A percentile compares a stretch with the other conserved stretches of the same genome.
Conservation (phyloP, 176 grass and related monocot genomes). For the Bolboschoenus planiculmis region DNA sequence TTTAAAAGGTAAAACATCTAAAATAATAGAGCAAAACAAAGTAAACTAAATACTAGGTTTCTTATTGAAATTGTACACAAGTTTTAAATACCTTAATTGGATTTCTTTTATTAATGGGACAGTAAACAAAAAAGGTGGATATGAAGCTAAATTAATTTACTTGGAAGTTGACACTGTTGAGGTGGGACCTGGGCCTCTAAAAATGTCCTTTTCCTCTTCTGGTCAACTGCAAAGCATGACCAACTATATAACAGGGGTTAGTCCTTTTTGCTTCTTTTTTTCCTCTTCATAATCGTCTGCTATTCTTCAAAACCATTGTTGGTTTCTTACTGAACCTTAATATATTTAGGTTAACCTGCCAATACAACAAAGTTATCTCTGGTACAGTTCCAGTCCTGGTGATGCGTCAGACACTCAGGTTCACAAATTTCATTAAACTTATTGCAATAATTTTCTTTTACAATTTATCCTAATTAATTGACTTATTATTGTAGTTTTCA, state of each 20-base stretch:
- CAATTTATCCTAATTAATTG: neutral
- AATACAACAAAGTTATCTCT: constrained; percentile 73
- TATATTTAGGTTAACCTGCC: constrained; percentile 62
- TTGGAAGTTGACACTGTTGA: constrained; percentile 50
- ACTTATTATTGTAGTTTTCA: constrained; percentile 4
- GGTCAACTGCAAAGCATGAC: constrained; percentile 63
- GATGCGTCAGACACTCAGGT: constrained; percentile 60
- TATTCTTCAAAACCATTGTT: neutral
- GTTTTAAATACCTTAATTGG: neutral
- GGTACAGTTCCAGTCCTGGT: constrained; percentile 61
- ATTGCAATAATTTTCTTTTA: neutral
- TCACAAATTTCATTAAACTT: constrained; percentile 14
- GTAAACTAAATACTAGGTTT: constrained; percentile 3
- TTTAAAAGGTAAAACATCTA: constrained; percentile 38
- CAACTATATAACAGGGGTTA: constrained; percentile 66
- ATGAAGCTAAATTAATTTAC: constrained; percentile 27
- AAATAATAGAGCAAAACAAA: neutral
- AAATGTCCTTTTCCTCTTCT: constrained; percentile 66
- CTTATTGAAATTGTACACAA: neutral
- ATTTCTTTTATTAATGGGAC: constrained; percentile 17
- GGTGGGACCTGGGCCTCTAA: constrained; percentile 78
- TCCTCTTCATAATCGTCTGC: neutral
- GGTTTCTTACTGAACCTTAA: neutral
- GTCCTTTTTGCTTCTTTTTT: constrained; percentile 8
- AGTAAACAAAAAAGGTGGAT: constrained; percentile 24